Percentiles rank a stretch among this genome's conserved stretches.
Conservation (phyloP, 768 basidiomycete species). For the Calocybe cyanea region DNA sequence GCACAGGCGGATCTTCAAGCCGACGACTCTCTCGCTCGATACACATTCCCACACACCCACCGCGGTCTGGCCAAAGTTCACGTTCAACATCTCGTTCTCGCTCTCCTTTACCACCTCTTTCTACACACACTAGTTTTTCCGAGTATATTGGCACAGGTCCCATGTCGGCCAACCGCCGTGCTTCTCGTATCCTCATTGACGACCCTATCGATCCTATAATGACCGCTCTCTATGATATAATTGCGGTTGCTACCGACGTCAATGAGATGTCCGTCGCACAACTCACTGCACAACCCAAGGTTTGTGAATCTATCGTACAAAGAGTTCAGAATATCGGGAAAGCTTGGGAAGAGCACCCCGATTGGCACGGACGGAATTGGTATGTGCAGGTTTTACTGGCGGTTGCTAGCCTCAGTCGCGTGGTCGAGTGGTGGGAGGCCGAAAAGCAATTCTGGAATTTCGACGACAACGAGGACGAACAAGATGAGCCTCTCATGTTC, state of each 20-base stretch:
- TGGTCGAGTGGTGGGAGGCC: slow-evolving; percentile 99
- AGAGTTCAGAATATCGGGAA: slow-evolving; percentile 89
- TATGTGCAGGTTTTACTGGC: slow-evolving; percentile 96
- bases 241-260: slow-evolving; percentile 90
- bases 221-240: slow-evolving; percentile 86
- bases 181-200: slow-evolving; percentile 80
- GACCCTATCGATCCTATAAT: slow-evolving; percentile 89
- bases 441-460: slow-evolving; percentile 99
- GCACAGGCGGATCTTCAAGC: slow-evolving; percentile 52
- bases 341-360: slow-evolving; percentile 96
- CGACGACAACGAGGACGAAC: slow-evolving; percentile 85
- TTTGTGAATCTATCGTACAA: slow-evolving; percentile 84
- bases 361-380: slow-evolving; percentile 98
- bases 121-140: slow-evolving; percentile 63
- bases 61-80: slow-evolving; percentile 78
- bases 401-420: slow-evolving; percentile 91
- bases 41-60: slow-evolving; percentile 65
- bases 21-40: slow-evolving; percentile 84
- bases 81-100: slow-evolving; percentile 94
- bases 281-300: slow-evolving; percentile 80
- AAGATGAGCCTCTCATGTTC: slow-evolving; percentile 88
- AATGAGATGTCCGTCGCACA: slow-evolving; percentile 85
- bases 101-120: slow-evolving; percentile 78
- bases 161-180: slow-evolving; percentile 60
- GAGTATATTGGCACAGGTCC: slow-evolving; percentile 41